Base-by-base conservation (phyloP, 2,329 filamentous ascomycete genomes). In the Phyllosticta paracitricarpa region DNA sequence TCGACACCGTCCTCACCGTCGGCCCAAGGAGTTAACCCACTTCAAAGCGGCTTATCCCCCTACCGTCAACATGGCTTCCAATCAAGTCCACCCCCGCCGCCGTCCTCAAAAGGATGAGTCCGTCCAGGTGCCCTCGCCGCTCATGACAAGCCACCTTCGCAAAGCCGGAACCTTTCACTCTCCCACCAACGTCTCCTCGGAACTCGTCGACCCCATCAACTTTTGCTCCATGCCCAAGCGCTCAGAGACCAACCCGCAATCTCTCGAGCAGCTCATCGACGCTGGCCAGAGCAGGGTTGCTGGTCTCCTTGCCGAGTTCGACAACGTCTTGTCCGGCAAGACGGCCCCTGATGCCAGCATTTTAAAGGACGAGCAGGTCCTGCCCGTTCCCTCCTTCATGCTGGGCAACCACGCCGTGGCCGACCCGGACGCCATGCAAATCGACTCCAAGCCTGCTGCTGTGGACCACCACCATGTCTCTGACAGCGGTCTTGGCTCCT, bases 401-500 rank as follows among this genome's bases (percentile, higher is more conserved):
- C 70, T 78, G 56, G 70, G 75, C 63, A 61, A 61, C 60, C 70
- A 70, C 63, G 66, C 73, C 54, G 69, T 66, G 59, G 59, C 75
- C 51, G 68, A 72, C 62, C 62, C 65, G 55, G 69, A 71, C 57
- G 71, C 65, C 33, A 76, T 76, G 72, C 75, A 69, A 64, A 68
- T 74, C 63, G 73, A 72, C 70, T 65, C 65, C 62, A 84, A 70
- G 77, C 78, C 69, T 25, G 57, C 64, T 59, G 63, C 65, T 61
- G 64, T 64, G 53, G 67, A 69, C 63, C 82, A 86, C 70, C 83
- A 85, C 69, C 87, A 91, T 75, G 83, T 84, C 63, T 94, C 90
- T 17, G 92, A 97, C 77, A 96, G 91, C 72, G 92, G 91, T 59
- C 80, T 97, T 65, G 92, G 92, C 58, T 89, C 90, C 53, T 96